phyloP scores from a whole-genome alignment of 2,329 filamentous ascomycete species.

The Diplocarpon rosae region DNA sequence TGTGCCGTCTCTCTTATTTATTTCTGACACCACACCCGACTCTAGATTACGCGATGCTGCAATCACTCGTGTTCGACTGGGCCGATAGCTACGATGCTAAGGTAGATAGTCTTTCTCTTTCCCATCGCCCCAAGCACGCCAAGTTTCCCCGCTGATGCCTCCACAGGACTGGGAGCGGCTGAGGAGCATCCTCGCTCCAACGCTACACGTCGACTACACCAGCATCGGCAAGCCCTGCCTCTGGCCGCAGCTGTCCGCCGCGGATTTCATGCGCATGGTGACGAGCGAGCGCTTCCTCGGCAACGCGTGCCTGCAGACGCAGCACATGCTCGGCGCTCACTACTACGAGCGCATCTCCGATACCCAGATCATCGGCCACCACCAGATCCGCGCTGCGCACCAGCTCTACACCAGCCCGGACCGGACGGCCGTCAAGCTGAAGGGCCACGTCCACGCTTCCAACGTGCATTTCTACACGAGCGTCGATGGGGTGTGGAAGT shows the following conservation, averaged over 20 bases:
- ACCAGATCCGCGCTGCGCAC: slow-evolving; percentile 21
- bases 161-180: slow-evolving; percentile 20
- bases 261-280: slow-evolving; percentile 51
- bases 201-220: slow-evolving; percentile 47
- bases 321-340: slow-evolving; percentile 51
- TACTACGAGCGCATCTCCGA: slow-evolving; percentile 48
- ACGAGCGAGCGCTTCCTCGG: slow-evolving; percentile 46
- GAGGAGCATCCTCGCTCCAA: slow-evolving; percentile 19
- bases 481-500: slow-evolving; percentile 23
- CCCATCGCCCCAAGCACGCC: not conserved
- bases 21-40: too few relatives aligned
- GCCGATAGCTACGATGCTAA: slow-evolving; percentile 54
- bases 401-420: slow-evolving; percentile 14
- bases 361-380: slow-evolving; percentile 43
- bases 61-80: slow-evolving; percentile 41
- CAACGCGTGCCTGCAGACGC: slow-evolving; percentile 49
- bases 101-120: slow-evolving; percentile 22
- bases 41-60: too few relatives aligned
- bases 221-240: slow-evolving; percentile 44
- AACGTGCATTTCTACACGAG: slow-evolving; percentile 23
- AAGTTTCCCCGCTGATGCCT: not conserved
- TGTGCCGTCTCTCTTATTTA: too few relatives aligned
- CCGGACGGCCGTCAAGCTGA: slow-evolving; percentile 16
- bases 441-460: slow-evolving; percentile 21
- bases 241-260: slow-evolving; percentile 50